Conservation (phyloP, 305 asterid genomes). For the Lippia alba region DNA sequence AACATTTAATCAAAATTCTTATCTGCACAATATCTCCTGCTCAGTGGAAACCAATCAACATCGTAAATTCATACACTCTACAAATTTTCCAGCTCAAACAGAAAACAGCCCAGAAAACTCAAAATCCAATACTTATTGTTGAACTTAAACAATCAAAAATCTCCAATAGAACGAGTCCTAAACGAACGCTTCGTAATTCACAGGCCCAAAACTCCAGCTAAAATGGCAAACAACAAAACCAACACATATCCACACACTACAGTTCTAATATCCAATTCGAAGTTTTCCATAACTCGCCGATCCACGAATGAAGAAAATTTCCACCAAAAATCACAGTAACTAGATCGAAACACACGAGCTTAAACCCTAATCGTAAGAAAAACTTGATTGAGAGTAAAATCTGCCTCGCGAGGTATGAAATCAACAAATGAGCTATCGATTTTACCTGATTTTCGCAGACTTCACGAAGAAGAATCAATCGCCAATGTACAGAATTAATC, state of each 20-base stretch:
- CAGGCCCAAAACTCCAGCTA: too few relatives aligned
- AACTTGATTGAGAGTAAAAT: not conserved
- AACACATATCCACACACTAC: too few relatives aligned
- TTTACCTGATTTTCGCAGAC: slow-evolving; percentile 36
- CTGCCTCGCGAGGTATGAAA: not conserved
- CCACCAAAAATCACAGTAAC: not conserved
- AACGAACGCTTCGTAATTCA: too few relatives aligned
- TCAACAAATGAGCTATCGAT: not conserved
- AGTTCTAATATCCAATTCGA: too few relatives aligned
- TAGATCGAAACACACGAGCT: slow-evolving; percentile 23
- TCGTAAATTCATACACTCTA: not conserved
- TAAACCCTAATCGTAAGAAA: slow-evolving; percentile 14
- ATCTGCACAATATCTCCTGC: not conserved
- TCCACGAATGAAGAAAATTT: too few relatives aligned
- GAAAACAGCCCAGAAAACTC: not conserved
- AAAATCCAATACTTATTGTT: not conserved
- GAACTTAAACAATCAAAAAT: not conserved
- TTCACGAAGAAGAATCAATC: slow-evolving; percentile 13
- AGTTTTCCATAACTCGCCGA: too few relatives aligned
- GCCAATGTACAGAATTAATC: slow-evolving; percentile 20
- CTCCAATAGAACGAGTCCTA: too few relatives aligned
- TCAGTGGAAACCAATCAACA: not conserved
- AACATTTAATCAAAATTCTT: not conserved
- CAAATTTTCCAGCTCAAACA: not conserved
- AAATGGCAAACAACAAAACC: too few relatives aligned